These are phyloP conservation scores for Alternaria tenuissima DNA, from an alignment of 2,329 filamentous ascomycete genomes.

Conservation along the genomic window DNA sequence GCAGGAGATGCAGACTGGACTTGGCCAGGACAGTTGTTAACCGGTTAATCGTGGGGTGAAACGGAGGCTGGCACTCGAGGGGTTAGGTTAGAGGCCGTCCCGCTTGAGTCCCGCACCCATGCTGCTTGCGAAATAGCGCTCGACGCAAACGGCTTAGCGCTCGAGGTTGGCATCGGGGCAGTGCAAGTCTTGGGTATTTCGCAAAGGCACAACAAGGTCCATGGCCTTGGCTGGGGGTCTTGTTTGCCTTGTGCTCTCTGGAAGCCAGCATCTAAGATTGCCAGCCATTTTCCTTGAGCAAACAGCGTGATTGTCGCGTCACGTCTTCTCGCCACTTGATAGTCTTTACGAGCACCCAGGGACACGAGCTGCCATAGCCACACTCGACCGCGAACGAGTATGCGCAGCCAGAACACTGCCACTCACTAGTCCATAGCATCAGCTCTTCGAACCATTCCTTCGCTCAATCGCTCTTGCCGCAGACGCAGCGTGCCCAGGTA, in stretches of 20 bases:
- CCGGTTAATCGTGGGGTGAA: slow-evolving; percentile 8
- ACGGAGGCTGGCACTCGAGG: slow-evolving; percentile 5
- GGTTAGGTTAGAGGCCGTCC: slow-evolving; percentile 4
- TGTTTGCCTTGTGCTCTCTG: neutral
- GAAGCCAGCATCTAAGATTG: neutral
- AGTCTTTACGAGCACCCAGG: neutral
- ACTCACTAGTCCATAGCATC: slow-evolving; percentile 3
- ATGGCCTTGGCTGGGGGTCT: neutral
- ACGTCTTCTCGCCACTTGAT: neutral
- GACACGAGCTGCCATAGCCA: slow-evolving; percentile 7
- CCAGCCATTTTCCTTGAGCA: neutral
- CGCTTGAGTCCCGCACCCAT: slow-evolving; percentile 2
- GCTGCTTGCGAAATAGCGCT: slow-evolving; percentile 5
- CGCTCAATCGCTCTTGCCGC: slow-evolving; percentile 4
- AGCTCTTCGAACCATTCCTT: neutral
- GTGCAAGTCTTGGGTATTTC: slow-evolving; percentile 8
- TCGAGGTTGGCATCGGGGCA: slow-evolving; percentile 5
- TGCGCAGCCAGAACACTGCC: slow-evolving; percentile 19
- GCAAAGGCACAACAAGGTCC: slow-evolving; percentile 8
- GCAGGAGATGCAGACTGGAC: neutral
- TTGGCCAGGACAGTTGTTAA: slow-evolving; percentile 5
- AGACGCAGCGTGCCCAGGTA: slow-evolving; percentile 6
- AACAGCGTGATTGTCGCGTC: neutral
- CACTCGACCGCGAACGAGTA: slow-evolving; percentile 14
- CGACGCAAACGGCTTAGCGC: neutral